These are phyloP conservation scores for Dioscorea alata DNA, from an alignment of 106 monocot species.

Conservation along the genomic window DNA sequence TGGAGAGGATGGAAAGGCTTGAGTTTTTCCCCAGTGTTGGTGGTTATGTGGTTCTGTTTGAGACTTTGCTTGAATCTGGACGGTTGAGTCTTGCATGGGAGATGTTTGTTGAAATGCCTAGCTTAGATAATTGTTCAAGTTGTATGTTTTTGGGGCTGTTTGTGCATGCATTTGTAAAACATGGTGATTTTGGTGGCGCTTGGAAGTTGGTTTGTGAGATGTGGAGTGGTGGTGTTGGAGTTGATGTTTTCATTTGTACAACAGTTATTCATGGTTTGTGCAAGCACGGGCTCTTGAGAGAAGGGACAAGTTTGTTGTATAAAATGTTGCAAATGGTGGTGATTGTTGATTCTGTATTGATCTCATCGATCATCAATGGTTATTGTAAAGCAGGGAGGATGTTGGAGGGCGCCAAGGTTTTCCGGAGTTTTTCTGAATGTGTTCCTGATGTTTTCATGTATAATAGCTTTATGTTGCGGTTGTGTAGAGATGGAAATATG, in stretches of 20 bases:
- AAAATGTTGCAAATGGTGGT: constrained; percentile 29
- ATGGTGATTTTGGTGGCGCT: constrained; percentile 26
- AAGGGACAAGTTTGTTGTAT: constrained; percentile 30
- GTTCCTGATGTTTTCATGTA: constrained; percentile 32
- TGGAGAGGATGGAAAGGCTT: constrained; percentile 17
- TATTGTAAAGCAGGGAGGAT: constrained; percentile 47
- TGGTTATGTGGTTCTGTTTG: constrained; percentile 22
- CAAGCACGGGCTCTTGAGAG: constrained; percentile 30
- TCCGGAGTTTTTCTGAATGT: constrained; percentile 11
- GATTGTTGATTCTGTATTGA: constrained; percentile 17
- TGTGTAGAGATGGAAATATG: constrained; percentile 35
- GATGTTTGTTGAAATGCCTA: constrained; percentile 26
- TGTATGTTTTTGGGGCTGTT: constrained; percentile 26
- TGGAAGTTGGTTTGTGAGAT: constrained; percentile 30
- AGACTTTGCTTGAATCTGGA: constrained; percentile 11
- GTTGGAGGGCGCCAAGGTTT: constrained; percentile 11
- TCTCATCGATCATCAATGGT: constrained; percentile 34
- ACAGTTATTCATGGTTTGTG: constrained; percentile 32
- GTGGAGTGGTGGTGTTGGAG: constrained; percentile 4
- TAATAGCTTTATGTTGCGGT: constrained; percentile 40
- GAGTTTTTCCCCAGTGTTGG: constrained; percentile 20
- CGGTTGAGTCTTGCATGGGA: constrained; percentile 14
- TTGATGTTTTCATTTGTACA: constrained; percentile 26
- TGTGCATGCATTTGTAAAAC: constrained; percentile 17
- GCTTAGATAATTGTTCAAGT: neutral